These are phyloP conservation scores for Bolboschoenus planiculmis DNA, from an alignment of 176 grass and related monocot genomes.

Conservation along the genomic window DNA sequence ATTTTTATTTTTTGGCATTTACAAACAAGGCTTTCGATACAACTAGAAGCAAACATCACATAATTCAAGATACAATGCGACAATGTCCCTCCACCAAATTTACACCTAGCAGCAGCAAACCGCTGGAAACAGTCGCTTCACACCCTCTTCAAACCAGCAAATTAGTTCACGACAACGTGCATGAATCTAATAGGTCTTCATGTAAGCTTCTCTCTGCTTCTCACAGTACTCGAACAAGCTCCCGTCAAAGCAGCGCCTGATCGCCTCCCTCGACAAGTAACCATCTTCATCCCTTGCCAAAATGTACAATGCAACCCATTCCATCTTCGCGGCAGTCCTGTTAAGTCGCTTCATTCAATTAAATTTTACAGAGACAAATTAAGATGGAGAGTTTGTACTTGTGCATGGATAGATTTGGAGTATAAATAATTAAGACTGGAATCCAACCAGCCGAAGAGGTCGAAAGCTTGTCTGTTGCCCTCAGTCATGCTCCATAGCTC, in stretches of 20 bases:
- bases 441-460: constrained; percentile 41
- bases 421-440: not conserved
- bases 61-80: not conserved
- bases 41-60: not conserved
- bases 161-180: not conserved
- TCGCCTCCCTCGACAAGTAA: constrained; percentile 18
- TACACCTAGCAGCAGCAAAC: no score
- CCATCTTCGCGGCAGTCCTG: constrained; percentile 5
- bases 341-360: not conserved
- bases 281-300: constrained; percentile 33
- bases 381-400: not conserved
- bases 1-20: no score
- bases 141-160: not conserved
- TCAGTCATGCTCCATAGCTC: constrained; percentile 45
- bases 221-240: constrained; percentile 18
- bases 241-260: constrained; percentile 25
- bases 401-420: not conserved
- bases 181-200: not conserved
- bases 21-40: not conserved
- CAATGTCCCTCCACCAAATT: no score
- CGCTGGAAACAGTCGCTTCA: not conserved
- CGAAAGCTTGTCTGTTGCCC: constrained; percentile 17
- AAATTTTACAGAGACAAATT: not conserved
- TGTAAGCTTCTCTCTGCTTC: constrained; percentile 8
- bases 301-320: constrained; percentile 22